These are phyloP conservation scores for Fagopyrum esculentum DNA, from an alignment of 148 eudicot species.

Conservation along the genomic window DNA sequence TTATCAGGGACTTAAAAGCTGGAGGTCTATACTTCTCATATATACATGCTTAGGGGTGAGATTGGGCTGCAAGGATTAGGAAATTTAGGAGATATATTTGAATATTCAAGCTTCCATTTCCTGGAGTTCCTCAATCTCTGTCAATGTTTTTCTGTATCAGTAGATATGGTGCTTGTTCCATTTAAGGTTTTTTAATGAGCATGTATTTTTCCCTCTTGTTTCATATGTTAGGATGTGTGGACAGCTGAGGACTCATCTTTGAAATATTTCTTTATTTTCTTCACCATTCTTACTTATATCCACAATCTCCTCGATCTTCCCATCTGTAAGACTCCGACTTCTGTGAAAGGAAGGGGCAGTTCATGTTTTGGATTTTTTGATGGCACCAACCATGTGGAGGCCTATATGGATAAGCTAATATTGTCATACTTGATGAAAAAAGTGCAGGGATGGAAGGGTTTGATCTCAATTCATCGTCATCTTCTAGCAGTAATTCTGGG, in stretches of 20 bases:
- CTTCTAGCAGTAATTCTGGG: constrained; percentile 43
- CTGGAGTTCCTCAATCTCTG: not conserved
- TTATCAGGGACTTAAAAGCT: not conserved
- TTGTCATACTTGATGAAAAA: constrained; percentile 28
- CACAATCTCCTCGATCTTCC: not conserved
- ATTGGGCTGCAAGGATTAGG: not conserved
- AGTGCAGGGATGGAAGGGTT: constrained; percentile 99
- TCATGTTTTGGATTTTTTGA: constrained; percentile 6
- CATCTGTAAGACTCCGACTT: not conserved
- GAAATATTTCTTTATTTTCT: not conserved
- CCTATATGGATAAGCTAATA: constrained; percentile 24
- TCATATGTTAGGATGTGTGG: not conserved
- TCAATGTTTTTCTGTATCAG: not conserved
- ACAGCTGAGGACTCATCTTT: not conserved
- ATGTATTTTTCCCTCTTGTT: not conserved
- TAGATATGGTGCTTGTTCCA: not conserved
- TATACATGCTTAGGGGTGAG: not conserved
- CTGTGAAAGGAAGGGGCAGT: not conserved
- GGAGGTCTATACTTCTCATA: not conserved
- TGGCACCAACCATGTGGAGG: constrained; percentile 1
- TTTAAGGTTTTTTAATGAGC: not conserved
- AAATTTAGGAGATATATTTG: not conserved
- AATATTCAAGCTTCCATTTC: not conserved
- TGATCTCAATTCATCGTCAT: constrained; percentile 50
- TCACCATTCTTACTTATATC: not conserved